Conservation (phyloP, 2,329 filamentous ascomycete species). For the Juglanconis sp. region DNA sequence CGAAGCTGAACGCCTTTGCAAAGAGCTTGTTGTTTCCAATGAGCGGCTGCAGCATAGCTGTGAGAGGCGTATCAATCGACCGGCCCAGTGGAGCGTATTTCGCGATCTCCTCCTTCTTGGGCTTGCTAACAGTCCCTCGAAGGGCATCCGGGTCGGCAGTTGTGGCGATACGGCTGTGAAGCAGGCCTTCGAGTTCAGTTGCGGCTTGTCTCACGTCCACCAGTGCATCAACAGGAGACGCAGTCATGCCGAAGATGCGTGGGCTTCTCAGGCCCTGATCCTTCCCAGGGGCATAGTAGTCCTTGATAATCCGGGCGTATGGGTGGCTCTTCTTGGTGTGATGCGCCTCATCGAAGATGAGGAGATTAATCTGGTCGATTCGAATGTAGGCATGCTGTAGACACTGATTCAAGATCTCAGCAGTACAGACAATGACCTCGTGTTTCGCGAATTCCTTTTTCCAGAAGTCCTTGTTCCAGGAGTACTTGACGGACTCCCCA, state of each 20-base stretch:
- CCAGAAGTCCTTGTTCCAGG: constrained; percentile 46
- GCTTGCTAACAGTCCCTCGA: constrained; percentile 55
- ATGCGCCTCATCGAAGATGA: constrained; percentile 95
- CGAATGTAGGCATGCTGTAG: constrained; percentile 74
- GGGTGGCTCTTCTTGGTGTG: constrained; percentile 92
- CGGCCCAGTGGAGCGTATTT: constrained; percentile 49
- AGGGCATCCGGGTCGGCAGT: constrained; percentile 53
- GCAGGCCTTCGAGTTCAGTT: constrained; percentile 67
- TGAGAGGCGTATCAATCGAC: constrained; percentile 63
- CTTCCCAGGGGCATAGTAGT: constrained; percentile 62
- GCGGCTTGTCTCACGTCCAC: constrained; percentile 69
- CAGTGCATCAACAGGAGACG: constrained; percentile 86
- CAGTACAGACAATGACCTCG: constrained; percentile 89
- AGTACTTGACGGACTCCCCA: constrained; percentile 59
- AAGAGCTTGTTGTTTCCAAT: constrained; percentile 46
- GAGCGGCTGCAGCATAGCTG: constrained; percentile 49
- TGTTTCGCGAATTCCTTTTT: constrained; percentile 54
- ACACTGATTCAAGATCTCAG: constrained; percentile 77
- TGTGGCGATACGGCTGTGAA: constrained; percentile 83
- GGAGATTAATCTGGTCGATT: constrained; percentile 80
- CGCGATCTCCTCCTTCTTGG: constrained; percentile 54
- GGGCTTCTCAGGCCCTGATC: constrained; percentile 45
- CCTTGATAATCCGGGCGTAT: constrained; percentile 85
- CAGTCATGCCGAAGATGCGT: constrained; percentile 92
- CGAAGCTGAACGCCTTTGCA: constrained; percentile 54